Evolutionary conservation across 1,139 yeast species (phyloP).

Genomic region (Scheffersomyces illinoinensis): DNA sequence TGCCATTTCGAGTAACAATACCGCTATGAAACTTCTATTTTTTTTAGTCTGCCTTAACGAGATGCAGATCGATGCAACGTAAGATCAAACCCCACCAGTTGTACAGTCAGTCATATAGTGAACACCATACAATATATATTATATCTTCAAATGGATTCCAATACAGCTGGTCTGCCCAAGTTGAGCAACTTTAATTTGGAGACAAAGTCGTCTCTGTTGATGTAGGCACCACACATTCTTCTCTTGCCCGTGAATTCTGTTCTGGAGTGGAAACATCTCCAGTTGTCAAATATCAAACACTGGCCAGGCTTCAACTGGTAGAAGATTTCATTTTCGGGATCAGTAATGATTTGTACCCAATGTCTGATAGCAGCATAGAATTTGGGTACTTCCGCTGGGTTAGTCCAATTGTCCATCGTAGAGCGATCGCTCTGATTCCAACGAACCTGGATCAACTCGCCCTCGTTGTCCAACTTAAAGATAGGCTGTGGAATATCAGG

Average conservation of each 20-base stretch:
- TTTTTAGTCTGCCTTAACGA: not conserved
- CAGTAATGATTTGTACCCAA: constrained; percentile 58
- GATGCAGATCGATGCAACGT: not conserved
- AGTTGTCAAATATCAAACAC: constrained; percentile 70
- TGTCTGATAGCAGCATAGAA: constrained; percentile 61
- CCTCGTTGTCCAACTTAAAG: constrained; percentile 55
- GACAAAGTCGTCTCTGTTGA: constrained; percentile 68
- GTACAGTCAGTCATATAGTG: not conserved
- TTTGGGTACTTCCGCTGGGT: constrained; percentile 54
- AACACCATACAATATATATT: not conserved
- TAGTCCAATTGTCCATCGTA: constrained; percentile 58
- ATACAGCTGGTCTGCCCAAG: constrained; percentile 52
- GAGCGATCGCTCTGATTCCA: constrained; percentile 80
- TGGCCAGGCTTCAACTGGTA: constrained; percentile 68
- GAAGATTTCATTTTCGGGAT: constrained; percentile 53
- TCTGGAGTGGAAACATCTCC: constrained; percentile 76
- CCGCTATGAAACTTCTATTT: not conserved
- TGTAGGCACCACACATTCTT: constrained; percentile 77
- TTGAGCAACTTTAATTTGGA: constrained; percentile 55
- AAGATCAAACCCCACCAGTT: not conserved
- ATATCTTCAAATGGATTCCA: constrained; percentile 31
- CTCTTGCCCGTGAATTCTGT: constrained; percentile 70
- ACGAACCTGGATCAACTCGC: constrained; percentile 62
- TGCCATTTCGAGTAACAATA: not conserved
- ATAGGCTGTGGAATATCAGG: constrained; percentile 64